These are phyloP conservation scores for cucumber (Cucumis sativus) DNA, from an alignment of 306 rosid genomes.

Conservation along the genomic window Cucumber_9930_V3 NC_026660.2:30307001-30307500, in stretches of 20 bases:
- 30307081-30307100: neutral
- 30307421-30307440: neutral
- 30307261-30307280: neutral
- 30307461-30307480: neutral
- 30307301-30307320: neutral
- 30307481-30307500: neutral
- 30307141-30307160: neutral
- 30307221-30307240: neutral
- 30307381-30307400: neutral
- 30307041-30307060: too few relatives aligned
- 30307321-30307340: neutral
- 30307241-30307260: constrained; percentile 1
- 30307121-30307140: neutral
- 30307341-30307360: neutral
- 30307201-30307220: too few relatives aligned
- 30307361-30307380: neutral
- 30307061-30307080: neutral
- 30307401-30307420: neutral
- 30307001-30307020: neutral
- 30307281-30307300: constrained; percentile 3
- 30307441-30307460: neutral
- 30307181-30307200: too few relatives aligned
- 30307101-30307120: neutral
- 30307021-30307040: too few relatives aligned
- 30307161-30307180: neutral